phyloP scores from a whole-genome alignment of 257 asterid genomes.

The Jaltomata sinuosa region DNA sequence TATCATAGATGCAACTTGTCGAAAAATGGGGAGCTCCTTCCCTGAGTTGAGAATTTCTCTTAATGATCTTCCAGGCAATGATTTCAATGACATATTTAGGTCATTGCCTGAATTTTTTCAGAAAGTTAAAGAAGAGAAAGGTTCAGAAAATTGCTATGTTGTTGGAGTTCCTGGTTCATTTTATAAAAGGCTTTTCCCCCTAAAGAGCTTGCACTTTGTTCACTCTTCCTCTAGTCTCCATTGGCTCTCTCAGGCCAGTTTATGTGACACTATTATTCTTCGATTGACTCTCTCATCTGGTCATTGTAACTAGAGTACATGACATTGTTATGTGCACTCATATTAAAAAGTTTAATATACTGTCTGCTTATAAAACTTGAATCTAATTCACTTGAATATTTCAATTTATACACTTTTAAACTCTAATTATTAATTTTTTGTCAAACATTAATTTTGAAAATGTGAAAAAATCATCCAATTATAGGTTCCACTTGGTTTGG shows the following conservation, averaged over 20 bases:
- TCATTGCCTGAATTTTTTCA: constrained; percentile 41
- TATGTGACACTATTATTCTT: too few species aligned
- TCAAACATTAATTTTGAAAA: too few species aligned
- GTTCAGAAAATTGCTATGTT: constrained; percentile 28
- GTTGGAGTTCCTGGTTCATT: constrained; percentile 48
- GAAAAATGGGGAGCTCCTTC: background rate
- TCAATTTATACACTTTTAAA: too few species aligned
- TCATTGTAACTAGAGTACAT: too few species aligned
- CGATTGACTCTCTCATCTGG: too few species aligned
- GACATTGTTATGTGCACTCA: background rate
- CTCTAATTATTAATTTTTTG: too few species aligned
- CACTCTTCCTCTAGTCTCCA: constrained; percentile 70
- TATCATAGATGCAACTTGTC: background rate
- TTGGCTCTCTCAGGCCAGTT: constrained; percentile 61
- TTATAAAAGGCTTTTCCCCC: constrained; percentile 54
- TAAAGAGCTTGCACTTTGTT: constrained; percentile 36
- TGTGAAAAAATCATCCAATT: too few species aligned
- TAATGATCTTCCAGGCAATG: constrained; percentile 71
- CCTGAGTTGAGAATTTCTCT: constrained; percentile 50
- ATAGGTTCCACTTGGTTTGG: constrained; percentile 36
- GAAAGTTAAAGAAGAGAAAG: constrained; percentile 16
- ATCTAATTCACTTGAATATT: too few species aligned
- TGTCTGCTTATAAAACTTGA: too few species aligned
- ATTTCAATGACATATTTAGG: constrained; percentile 41
- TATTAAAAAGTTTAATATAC: too few species aligned